Conservation (phyloP, 1,284 basidiomycete species). For the Mycosarcoma maydis region DNA sequence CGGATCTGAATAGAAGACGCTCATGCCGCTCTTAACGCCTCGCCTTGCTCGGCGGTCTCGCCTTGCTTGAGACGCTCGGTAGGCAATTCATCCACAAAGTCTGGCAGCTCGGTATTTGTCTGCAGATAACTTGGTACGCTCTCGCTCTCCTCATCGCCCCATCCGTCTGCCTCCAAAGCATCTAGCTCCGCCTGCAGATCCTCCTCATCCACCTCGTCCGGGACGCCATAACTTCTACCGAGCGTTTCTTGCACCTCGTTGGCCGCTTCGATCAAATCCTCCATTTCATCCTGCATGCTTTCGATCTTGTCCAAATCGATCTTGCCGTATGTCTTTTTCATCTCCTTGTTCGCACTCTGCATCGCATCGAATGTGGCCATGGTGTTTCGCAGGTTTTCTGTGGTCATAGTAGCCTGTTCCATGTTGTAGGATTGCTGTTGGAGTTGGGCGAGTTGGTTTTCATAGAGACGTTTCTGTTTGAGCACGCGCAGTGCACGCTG, state of each 20-base stretch:
- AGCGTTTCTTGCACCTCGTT: conserved; percentile 97
- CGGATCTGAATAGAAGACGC: too few relatives aligned
- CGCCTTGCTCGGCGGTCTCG: conserved; percentile 19
- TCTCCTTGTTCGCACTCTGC: conserved; percentile 96
- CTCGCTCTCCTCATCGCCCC: conserved; percentile 16
- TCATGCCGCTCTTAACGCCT: conserved; percentile 41
- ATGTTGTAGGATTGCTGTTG: conserved; percentile 98
- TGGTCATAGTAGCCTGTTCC: conserved; percentile 94
- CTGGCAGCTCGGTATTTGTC: conserved; percentile 46
- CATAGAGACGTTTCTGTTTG: conserved; percentile 97
- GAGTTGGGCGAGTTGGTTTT: conserved; percentile 87
- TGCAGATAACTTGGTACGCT: conserved; percentile 59
- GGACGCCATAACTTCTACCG: conserved; percentile 91
- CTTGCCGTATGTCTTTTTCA: conserved; percentile 96
- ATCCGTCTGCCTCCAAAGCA: conserved; percentile 77
- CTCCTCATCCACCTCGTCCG: conserved; percentile 96
- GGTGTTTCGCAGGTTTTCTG: conserved; percentile 97
- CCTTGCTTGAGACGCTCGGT: conserved; percentile 4
- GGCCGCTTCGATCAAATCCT: conserved; percentile 93
- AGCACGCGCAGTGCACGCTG: conserved; percentile 92
- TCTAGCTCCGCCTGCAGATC: conserved; percentile 87
- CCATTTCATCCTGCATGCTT: conserved; percentile 78
- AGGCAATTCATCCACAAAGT: conserved; percentile 63
- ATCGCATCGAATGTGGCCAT: conserved; percentile 99
- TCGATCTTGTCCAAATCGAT: conserved; percentile 99